Evolutionary conservation across 441 rosid genomes (phyloP), one percentile per base, ranked within the genome.

Genomic region (Corymbia citriodora): DNA sequence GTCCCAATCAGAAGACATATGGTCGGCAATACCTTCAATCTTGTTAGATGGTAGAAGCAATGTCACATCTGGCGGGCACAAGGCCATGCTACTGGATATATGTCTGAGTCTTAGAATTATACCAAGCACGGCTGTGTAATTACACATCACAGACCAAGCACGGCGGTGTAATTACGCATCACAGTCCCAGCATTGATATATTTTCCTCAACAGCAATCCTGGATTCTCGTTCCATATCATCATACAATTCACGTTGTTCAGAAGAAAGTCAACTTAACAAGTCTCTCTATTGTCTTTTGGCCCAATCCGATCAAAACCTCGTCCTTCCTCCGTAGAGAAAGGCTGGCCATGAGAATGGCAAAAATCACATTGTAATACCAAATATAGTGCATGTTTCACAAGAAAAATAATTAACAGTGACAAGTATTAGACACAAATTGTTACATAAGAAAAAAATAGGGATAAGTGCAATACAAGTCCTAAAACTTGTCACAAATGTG

Each of bases 231-330:
- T 96, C 98, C 93, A 97, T 92, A 88, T 91, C 94, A 93, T 96
- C 98, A 93, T 97, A 97, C 90, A 95, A 40, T 90, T 94, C 94
- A 89, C 98, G 96, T 79, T 97, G 98, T 92, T 96, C 96, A 7
- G 59, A 90, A 89, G 95, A 94, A 87, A 97, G 98, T 85, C 96
- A 72, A 97, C 92, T 89, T 94, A 94, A 90, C 93, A 92, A 50
- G 95, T 96, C 99, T 33, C 33, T 33, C 33, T 33, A 96, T 88
- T 65, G 93, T 95, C 33, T 33, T 33, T 33, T 33, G 92, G 19
- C 97, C 98, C 93, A 97, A 93, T 89, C 96, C 96, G 89, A 96
- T 91, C 89, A 93, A 92, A 91, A 92, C 94, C 92, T 91, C 94
- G 48, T 96, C 98, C 91, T 33, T 33, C 33, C 33, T 33, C 33